Evolutionary conservation across 805 yeast genomes (phyloP).

Genomic region (Candida oleophila): DNA sequence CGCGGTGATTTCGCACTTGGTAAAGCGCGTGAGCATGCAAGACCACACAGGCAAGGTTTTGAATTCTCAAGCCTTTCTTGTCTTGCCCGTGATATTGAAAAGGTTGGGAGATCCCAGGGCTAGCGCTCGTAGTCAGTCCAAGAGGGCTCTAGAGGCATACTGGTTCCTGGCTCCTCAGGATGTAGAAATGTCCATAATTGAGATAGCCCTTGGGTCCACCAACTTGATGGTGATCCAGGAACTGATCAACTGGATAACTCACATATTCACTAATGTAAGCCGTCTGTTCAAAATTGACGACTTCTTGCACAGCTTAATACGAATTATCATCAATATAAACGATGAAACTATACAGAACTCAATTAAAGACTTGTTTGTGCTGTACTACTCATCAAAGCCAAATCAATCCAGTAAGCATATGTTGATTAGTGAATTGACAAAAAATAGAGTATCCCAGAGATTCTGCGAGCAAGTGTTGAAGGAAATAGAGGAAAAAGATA

Average conservation of each 20-base stretch:
- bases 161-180: slow-evolving; percentile 52
- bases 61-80: slow-evolving; percentile 39
- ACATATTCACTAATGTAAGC: slow-evolving; percentile 34
- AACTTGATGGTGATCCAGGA: slow-evolving; percentile 41
- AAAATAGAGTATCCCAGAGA: slow-evolving; percentile 24
- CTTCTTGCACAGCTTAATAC: slow-evolving; percentile 25
- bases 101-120: slow-evolving; percentile 43
- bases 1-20: slow-evolving; percentile 53
- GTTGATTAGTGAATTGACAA: slow-evolving; percentile 39
- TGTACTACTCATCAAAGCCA: slow-evolving; percentile 27
- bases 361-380: slow-evolving; percentile 20
- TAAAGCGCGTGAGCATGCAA: slow-evolving; percentile 59
- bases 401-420: slow-evolving; percentile 45
- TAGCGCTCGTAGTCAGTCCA: slow-evolving; percentile 42
- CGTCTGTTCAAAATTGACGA: slow-evolving; percentile 29
- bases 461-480: slow-evolving; percentile 1
- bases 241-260: slow-evolving; percentile 44
- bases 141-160: slow-evolving; percentile 50
- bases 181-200: slow-evolving; percentile 46
- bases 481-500: slow-evolving; percentile 9
- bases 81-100: slow-evolving; percentile 52
- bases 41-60: slow-evolving; percentile 42
- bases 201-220: slow-evolving; percentile 39
- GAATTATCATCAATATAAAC: not conserved
- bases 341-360: slow-evolving; percentile 14